phyloP scores from a whole-genome alignment of 352 stramenopile genomes.

The Phytophthora vignae region DNA sequence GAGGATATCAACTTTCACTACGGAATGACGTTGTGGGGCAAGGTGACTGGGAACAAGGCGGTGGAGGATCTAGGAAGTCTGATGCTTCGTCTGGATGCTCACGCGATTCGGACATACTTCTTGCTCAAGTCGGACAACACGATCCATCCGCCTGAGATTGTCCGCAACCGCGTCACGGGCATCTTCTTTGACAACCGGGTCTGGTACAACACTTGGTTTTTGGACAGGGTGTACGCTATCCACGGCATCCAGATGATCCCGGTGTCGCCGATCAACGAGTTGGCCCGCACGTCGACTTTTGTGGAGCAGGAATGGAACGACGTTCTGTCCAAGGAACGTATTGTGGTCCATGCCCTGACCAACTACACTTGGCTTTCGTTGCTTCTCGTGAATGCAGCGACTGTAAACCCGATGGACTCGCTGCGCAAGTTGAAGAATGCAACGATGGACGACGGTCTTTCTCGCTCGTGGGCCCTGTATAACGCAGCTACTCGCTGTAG shows the following conservation, averaged over 20 bases:
- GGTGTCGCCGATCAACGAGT: slow-evolving; percentile 67
- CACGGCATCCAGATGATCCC: slow-evolving; percentile 80
- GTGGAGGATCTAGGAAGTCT: slow-evolving; percentile 67
- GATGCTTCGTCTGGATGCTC: slow-evolving; percentile 67
- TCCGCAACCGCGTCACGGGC: slow-evolving; percentile 69
- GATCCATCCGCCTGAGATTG: slow-evolving; percentile 60
- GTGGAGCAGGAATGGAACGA: slow-evolving; percentile 72
- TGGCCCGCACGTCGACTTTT: slow-evolving; percentile 60
- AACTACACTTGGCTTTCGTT: slow-evolving; percentile 64
- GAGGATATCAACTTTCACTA: slow-evolving; percentile 82
- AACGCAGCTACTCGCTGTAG: slow-evolving; percentile 46
- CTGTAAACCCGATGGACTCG: slow-evolving; percentile 50
- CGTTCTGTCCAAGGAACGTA: slow-evolving; percentile 59
- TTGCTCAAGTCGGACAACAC: slow-evolving; percentile 61
- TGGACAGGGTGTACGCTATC: slow-evolving; percentile 59
- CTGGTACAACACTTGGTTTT: slow-evolving; percentile 72
- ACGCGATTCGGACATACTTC: slow-evolving; percentile 67
- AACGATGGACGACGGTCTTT: slow-evolving; percentile 60
- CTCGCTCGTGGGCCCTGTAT: slow-evolving; percentile 62
- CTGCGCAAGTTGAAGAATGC: slow-evolving; percentile 46
- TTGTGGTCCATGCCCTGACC: slow-evolving; percentile 42
- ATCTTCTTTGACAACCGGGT: slow-evolving; percentile 72
- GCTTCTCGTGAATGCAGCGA: slow-evolving; percentile 66
- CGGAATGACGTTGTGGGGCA: slow-evolving; percentile 70
- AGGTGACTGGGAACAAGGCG: slow-evolving; percentile 51